Base-by-base conservation (phyloP, 2,329 filamentous ascomycete species). In the Aspergillus caelatus region DNA sequence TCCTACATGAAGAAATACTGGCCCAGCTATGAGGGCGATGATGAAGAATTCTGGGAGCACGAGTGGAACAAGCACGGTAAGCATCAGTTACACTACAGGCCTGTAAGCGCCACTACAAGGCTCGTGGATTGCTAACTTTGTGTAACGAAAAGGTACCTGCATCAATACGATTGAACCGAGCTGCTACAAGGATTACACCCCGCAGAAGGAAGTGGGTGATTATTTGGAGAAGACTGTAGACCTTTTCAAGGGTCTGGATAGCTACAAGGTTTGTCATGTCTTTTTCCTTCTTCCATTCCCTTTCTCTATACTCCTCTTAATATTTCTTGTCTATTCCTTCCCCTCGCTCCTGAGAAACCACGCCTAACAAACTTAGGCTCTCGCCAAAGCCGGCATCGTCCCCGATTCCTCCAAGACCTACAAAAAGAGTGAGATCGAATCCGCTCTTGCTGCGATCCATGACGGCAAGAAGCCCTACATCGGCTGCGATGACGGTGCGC, bases 11-110 rank as follows among this genome's bases (percentile, higher is more conserved):
- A 83, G 43, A 84, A 79, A 1, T 89, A 88, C 77, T 89, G 86
- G 87, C 83, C 85, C 68, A 82, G 84, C 70, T 82, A 86, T 72
- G 67, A 81, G 45, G 85, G 84, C 48, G 73, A 83, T 34, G 82
- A 85, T 68, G 84, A 87, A 69, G 77, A 71, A 32, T 85, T 92
- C 70, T 92, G 89, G 89, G 82, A 86, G 69, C 88, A 91, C 76
- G 89, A 92, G 73, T 92, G 88, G 85, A 82, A 84, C 75, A 91
- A 90, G 75, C 89, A 92, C 74, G 90, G 74, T 71, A 64, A n/a
- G 57, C 57, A 21, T 32, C 1, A 14, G 28, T 16, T 5, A 26
- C 19, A 21, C n/a, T 26, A n/a, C 30, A n/a, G 10, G n/a, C 14
- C 12, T 14, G 12, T 26, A 23, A 12, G 19, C 23, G 39, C 54